phyloP scores from a whole-genome alignment of 192 early-diverging fungal genomes.

The Coemansia umbellata region DNA sequence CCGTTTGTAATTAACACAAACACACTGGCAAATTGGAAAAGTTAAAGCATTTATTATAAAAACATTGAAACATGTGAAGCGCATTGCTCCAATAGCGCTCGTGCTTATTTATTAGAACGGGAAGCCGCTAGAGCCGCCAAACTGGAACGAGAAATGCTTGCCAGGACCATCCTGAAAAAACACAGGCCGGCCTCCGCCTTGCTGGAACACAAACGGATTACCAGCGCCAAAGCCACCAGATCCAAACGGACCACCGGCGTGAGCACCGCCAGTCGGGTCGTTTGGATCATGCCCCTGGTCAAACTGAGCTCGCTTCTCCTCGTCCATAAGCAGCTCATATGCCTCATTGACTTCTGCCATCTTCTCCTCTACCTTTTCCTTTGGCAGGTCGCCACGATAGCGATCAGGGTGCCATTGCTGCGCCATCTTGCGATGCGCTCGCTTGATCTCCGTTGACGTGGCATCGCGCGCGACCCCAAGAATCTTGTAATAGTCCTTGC shows the following conservation, averaged over 20 bases:
- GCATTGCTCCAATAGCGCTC: no score
- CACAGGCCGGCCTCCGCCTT: constrained; percentile 52
- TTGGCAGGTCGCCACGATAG: constrained; percentile 68
- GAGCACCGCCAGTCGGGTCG: constrained; percentile 58
- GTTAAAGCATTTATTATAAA: no score
- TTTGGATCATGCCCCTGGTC: constrained; percentile 79
- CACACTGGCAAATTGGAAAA: no score
- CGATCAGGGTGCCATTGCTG: constrained; percentile 85
- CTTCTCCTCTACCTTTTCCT: constrained; percentile 77
- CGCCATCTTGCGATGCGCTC: constrained; percentile 86
- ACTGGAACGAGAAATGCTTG: constrained; percentile 48
- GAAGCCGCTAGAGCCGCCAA: constrained; percentile 48
- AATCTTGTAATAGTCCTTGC: constrained; percentile 95
- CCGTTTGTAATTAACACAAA: no score
- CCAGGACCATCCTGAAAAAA: constrained; percentile 51
- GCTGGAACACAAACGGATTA: constrained; percentile 51
- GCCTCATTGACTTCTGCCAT: constrained; percentile 94
- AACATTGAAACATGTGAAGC: no score
- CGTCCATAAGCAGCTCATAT: constrained; percentile 77
- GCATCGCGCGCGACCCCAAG: constrained; percentile 77
- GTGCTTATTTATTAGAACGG: no score
- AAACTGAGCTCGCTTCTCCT: constrained; percentile 60
- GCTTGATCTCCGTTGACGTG: constrained; percentile 76
- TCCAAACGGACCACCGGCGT: constrained; percentile 21
- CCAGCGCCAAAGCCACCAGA: constrained; percentile 36